Evolutionary conservation across 1,139 yeast genomes (phyloP).

Genomic region (Pichia sp.): DNA sequence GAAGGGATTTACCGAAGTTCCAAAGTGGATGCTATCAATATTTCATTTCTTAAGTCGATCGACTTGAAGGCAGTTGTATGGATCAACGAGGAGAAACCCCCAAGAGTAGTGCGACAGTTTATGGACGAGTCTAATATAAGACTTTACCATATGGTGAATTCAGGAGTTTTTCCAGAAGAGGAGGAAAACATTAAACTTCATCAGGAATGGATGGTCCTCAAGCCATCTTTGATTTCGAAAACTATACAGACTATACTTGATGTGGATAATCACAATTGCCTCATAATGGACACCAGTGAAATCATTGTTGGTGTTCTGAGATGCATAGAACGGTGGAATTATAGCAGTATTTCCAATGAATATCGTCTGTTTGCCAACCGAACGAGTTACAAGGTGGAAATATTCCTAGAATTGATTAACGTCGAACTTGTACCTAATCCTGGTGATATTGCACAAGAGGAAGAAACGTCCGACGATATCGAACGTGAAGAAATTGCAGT

Average conservation of each 20-base stretch:
- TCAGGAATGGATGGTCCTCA: slow-evolving; percentile 70
- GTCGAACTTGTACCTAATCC: slow-evolving; percentile 45
- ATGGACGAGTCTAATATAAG: slow-evolving; percentile 39
- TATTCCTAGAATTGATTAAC: slow-evolving; percentile 66
- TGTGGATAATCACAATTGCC: slow-evolving; percentile 52
- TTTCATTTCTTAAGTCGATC: slow-evolving; percentile 61
- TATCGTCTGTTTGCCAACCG: slow-evolving; percentile 70
- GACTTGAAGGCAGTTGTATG: slow-evolving; percentile 50
- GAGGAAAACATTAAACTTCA: slow-evolving; percentile 18
- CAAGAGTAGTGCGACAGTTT: slow-evolving; percentile 41
- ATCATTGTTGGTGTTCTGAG: slow-evolving; percentile 75
- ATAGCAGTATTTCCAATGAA: slow-evolving; percentile 76
- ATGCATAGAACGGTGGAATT: slow-evolving; percentile 83
- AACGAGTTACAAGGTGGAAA: slow-evolving; percentile 73
- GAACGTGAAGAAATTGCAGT: neutral
- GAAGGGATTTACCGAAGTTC: slow-evolving; percentile 62
- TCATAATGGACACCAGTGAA: slow-evolving; percentile 74
- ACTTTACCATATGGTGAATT: slow-evolving; percentile 33
- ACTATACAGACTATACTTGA: slow-evolving; percentile 60
- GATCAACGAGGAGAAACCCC: slow-evolving; percentile 68
- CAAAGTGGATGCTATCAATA: slow-evolving; percentile 50
- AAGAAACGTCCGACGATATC: no score
- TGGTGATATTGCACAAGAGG: slow-evolving; percentile 8
- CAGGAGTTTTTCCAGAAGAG: slow-evolving; percentile 20
- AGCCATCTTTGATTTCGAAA: slow-evolving; percentile 46